Evolutionary conservation across 768 basidiomycete species (phyloP), one percentile per base, ranked within the genome.

Genomic region (Trametes maxima): DNA sequence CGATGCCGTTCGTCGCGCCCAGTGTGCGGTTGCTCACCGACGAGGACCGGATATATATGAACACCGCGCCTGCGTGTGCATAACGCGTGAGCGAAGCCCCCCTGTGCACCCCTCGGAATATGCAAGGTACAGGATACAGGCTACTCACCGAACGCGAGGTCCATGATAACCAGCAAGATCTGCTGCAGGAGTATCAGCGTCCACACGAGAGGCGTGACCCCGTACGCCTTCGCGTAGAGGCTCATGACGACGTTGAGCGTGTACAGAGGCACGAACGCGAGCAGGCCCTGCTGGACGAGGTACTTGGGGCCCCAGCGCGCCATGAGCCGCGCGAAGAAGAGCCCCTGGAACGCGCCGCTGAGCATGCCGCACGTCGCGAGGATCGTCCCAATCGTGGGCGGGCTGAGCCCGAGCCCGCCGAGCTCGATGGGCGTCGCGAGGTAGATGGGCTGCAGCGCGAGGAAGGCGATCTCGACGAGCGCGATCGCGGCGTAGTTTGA

Each of bases 1-100:
- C 83, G 37, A 85, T 62, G 1, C 85, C 84, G 64, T 84, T 85
- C 22, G 78, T 77, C 7, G 82, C 77, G 4, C 82, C 85, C 11
- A 89, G 74, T 5, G 79, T 68, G 3, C 67, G 57, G 48, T 63
- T 67, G 43, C 66, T 71, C 21, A 73, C 69, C 13, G 72, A 65
- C 2, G 74, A 57, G 5, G 74, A 60, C 21, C 68, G 65, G 58
- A 77, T 56, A 60, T 66, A 76, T 56, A 77, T 67, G 57, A 75
- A 75, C 24, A 72, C 66, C 50, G 66, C 16, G 54, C 73, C 71
- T 61, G 42, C 12, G 13, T 17, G 35, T 25, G 22, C 19, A 17
- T 5, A 16, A 33, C 28, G 28, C 28, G 28, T 33, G 28, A 33
- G 28, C 28, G 28, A 33, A 33, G 28, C 28, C 28, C 28, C 8